A percentile compares a stretch with the other conserved stretches of the same genome.
phyloP scores from a whole-genome alignment of 306 rosid genomes.

The Cucumis cinereus region DNA sequence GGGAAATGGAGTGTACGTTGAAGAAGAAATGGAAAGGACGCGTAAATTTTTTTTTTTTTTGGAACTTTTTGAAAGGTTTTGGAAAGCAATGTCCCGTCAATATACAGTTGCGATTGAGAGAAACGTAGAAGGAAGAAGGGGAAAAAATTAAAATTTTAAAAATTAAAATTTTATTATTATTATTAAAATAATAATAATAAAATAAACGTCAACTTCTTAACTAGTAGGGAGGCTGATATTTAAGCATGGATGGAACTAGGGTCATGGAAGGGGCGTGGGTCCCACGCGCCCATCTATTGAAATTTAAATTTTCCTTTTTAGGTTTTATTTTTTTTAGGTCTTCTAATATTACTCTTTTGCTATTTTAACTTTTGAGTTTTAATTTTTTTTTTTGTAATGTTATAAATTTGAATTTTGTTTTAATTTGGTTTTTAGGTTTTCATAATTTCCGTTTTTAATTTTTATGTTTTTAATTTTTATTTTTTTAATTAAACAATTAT shows the following conservation, averaged over 20 bases:
- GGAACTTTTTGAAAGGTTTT: conserved; percentile 34
- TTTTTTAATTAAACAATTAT: too few relatives aligned
- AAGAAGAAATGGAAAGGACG: conserved; percentile 35
- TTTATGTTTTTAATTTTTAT: too few relatives aligned
- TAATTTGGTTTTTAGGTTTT: too few relatives aligned
- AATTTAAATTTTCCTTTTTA: too few relatives aligned
- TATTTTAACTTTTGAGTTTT: too few relatives aligned
- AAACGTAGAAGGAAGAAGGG: neutral
- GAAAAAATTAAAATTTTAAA: neutral
- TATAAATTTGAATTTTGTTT: too few relatives aligned
- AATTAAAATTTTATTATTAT: too few relatives aligned
- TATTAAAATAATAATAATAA: too few relatives aligned
- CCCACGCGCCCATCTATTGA: conserved; percentile 24
- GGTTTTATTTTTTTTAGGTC: too few relatives aligned
- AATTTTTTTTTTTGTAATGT: too few relatives aligned
- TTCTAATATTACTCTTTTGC: too few relatives aligned
- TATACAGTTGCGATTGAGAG: conserved; percentile 20
- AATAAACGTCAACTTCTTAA: conserved; percentile 26
- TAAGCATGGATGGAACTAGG: conserved; percentile 13
- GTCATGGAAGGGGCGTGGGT: conserved; percentile 12
- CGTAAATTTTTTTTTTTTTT: conserved; percentile 37
- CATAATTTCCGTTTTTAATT: too few relatives aligned
- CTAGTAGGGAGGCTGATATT: conserved; percentile 38
- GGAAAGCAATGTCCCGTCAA: conserved; percentile 48
- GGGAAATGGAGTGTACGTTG: conserved; percentile 17